A percentile compares a stretch with the other conserved stretches of the same genome.
phyloP scores from a whole-genome alignment of 2,329 filamentous ascomycete species.

The Pestalotiopsis sp. region DNA sequence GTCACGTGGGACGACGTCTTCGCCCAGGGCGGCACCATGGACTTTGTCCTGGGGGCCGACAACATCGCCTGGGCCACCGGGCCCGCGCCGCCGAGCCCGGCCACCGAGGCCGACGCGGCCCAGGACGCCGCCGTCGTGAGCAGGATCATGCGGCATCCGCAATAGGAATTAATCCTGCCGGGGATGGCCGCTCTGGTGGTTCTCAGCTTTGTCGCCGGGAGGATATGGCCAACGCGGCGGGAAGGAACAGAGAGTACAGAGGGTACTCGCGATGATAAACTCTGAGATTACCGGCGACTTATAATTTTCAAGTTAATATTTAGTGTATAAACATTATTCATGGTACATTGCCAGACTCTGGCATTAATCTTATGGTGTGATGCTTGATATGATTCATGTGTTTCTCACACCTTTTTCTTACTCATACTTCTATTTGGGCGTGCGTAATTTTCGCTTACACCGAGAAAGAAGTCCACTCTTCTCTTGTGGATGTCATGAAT shows the following conservation, averaged over 20 bases:
- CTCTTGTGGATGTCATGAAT: no score
- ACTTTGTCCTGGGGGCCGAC: conserved; percentile 62
- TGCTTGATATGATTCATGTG: no score
- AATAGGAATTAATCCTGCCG: conserved; percentile 2
- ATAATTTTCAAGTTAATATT: not conserved
- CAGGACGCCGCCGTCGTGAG: not conserved
- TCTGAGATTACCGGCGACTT: not conserved
- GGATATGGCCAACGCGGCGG: not conserved
- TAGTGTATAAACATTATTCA: not conserved
- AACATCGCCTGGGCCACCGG: conserved; percentile 61
- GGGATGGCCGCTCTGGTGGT: not conserved
- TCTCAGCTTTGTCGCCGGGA: not conserved
- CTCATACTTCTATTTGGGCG: no score
- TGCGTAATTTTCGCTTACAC: no score
- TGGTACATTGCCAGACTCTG: not conserved
- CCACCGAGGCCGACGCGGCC: conserved; percentile 28
- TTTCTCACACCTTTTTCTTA: no score
- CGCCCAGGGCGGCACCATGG: conserved; percentile 61
- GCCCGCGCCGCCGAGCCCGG: conserved; percentile 63
- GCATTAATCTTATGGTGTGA: no score
- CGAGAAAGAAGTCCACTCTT: no score
- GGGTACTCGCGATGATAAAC: not conserved
- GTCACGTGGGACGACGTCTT: conserved; percentile 69
- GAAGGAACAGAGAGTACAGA: not conserved
- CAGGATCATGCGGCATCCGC: not conserved